A percentile compares a stretch with the other conserved stretches of the same genome.
phyloP scores from a whole-genome alignment of 805 yeast genomes.

The Suhomyces sp. region DNA sequence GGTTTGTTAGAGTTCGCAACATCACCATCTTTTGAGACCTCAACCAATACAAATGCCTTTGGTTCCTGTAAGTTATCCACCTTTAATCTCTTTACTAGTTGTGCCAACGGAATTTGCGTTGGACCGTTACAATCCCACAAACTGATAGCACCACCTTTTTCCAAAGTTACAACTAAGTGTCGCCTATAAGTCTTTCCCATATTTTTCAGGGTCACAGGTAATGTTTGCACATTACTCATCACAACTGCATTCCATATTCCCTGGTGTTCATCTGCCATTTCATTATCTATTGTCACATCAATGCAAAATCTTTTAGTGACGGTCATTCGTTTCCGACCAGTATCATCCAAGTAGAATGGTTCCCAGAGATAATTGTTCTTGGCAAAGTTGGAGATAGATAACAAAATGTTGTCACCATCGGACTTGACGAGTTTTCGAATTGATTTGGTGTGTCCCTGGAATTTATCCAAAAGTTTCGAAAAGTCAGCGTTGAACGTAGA shows the following conservation, averaged over 20 bases:
- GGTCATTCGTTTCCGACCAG: slow-evolving; percentile 18
- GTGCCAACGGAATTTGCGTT: slow-evolving; percentile 31
- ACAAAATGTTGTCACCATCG: slow-evolving; percentile 33
- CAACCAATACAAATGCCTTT: slow-evolving; percentile 22
- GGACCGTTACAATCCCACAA: slow-evolving; percentile 61
- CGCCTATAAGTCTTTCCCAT: too few relatives aligned
- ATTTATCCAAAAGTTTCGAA: slow-evolving; percentile 40
- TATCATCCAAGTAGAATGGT: slow-evolving; percentile 27
- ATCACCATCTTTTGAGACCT: slow-evolving; percentile 11
- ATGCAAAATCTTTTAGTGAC: slow-evolving; percentile 35
- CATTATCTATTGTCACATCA: slow-evolving; percentile 18
- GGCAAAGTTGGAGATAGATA: slow-evolving; percentile 40
- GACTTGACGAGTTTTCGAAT: slow-evolving; percentile 67
- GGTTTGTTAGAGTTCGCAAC: too few relatives aligned
- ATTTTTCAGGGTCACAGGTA: too few relatives aligned
- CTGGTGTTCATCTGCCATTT: slow-evolving; percentile 7
- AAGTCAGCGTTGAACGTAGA: not conserved
- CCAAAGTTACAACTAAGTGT: slow-evolving; percentile 33
- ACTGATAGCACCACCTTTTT: slow-evolving; percentile 39
- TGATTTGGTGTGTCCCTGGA: slow-evolving; percentile 86
- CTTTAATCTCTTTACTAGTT: slow-evolving; percentile 17
- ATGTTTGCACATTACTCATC: slow-evolving; percentile 29
- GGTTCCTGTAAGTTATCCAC: slow-evolving; percentile 19
- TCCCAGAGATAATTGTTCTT: slow-evolving; percentile 44
- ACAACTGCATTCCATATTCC: slow-evolving; percentile 35